Conservation (phyloP, 805 yeast species). For the Candida sonorensis region DNA sequence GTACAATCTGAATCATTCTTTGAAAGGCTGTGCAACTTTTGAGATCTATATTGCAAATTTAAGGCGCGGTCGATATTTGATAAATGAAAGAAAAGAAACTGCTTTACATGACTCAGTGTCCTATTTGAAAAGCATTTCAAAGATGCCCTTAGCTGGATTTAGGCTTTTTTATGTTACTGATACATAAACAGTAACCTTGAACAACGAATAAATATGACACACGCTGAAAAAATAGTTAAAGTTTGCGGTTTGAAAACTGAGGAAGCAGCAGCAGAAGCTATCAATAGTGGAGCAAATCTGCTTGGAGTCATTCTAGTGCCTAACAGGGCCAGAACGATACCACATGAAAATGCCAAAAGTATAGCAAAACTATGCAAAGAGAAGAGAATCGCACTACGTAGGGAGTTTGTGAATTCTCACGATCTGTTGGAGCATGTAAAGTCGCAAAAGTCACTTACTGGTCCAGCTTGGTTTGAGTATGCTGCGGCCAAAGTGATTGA, state of each 20-base stretch:
- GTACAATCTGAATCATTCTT: no score
- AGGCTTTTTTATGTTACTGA: no score
- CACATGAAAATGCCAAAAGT: conserved; percentile 34
- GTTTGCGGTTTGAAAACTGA: conserved; percentile 74
- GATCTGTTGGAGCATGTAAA: conserved; percentile 20
- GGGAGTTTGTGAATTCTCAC: conserved; percentile 16
- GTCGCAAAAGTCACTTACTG: conserved; percentile 7
- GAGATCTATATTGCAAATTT: no score
- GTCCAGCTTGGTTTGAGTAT: conserved; percentile 29
- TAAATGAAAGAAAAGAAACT: no score
- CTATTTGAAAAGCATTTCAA: no score
- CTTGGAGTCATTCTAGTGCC: conserved; percentile 90
- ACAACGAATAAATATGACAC: background rate
- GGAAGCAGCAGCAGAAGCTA: conserved; percentile 66
- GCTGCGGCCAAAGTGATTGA: conserved; percentile 18
- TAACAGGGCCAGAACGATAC: conserved; percentile 63
- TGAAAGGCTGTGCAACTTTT: no score
- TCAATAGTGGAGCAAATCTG: conserved; percentile 65
- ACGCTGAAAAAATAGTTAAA: conserved; percentile 45
- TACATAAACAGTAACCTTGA: no score
- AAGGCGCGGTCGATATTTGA: no score
- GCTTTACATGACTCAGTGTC: no score
- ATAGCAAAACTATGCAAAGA: conserved; percentile 31
- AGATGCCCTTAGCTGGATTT: no score
- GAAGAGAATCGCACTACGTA: conserved; percentile 16